These are phyloP conservation scores for Xylaria sp. DNA, from an alignment of 2,329 filamentous ascomycete genomes.

Conservation along the genomic window DNA sequence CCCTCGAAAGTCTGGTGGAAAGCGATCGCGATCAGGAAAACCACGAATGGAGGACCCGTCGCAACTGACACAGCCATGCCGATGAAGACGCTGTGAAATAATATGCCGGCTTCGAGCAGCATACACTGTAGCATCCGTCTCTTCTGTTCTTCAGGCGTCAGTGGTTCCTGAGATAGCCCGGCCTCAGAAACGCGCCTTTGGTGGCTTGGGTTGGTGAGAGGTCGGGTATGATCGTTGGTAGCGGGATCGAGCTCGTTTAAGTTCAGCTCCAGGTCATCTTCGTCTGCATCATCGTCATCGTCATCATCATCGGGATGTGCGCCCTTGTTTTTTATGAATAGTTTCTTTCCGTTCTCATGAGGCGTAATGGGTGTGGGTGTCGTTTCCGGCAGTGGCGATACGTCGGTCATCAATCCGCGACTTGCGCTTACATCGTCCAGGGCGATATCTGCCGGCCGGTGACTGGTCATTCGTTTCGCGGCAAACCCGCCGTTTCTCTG, in stretches of 20 bases:
- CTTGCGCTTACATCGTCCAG: constrained; percentile 63
- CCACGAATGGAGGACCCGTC: constrained; percentile 80
- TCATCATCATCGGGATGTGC: constrained; percentile 49
- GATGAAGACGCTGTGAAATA: constrained; percentile 88
- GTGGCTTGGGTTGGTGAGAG: constrained; percentile 43
- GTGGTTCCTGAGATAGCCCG: constrained; percentile 45
- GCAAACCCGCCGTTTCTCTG: constrained; percentile 52
- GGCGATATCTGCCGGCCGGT: constrained; percentile 61
- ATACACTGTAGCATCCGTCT: constrained; percentile 80
- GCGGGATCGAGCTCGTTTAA: constrained; percentile 69
- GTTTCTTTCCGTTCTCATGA: constrained; percentile 36
- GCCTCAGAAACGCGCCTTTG: constrained; percentile 44
- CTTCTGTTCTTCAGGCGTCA: constrained; percentile 67
- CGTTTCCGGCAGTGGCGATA: constrained; percentile 67
- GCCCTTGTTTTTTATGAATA: constrained; percentile 30
- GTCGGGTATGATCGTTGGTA: constrained; percentile 47
- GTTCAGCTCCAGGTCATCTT: constrained; percentile 69
- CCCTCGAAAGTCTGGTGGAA: constrained; percentile 93
- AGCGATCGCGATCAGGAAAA: constrained; percentile 82
- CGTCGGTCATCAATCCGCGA: constrained; percentile 67
- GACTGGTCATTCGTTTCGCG: constrained; percentile 52
- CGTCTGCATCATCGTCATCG: constrained; percentile 56
- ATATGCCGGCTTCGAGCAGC: constrained; percentile 82
- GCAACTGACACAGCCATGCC: constrained; percentile 87
- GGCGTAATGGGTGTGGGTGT: constrained; percentile 54